Conservation (phyloP, 139 green algal species). For the Chlorella sorokiniana region DNA sequence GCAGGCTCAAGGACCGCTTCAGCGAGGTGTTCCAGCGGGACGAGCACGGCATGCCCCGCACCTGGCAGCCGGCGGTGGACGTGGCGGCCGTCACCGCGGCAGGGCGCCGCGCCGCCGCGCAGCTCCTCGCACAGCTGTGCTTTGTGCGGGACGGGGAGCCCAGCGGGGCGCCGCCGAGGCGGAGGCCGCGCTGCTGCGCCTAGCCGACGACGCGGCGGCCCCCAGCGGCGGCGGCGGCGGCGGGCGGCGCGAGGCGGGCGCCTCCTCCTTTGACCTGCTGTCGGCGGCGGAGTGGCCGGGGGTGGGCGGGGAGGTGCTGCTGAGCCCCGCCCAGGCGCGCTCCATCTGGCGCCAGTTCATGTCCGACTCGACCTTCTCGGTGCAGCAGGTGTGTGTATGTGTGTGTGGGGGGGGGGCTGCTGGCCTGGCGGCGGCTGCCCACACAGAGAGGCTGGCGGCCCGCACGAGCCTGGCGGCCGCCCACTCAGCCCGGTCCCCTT, state of each 20-base stretch:
- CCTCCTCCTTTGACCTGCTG: slow-evolving; percentile 51
- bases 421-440: background rate
- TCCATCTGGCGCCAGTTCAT: slow-evolving; percentile 77
- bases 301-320: slow-evolving; percentile 48
- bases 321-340: slow-evolving; percentile 56
- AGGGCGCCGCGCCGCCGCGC: slow-evolving; percentile 68
- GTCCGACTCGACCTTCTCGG: slow-evolving; percentile 60
- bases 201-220: background rate
- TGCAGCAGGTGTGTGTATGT: slow-evolving; percentile 68
- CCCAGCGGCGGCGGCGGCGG: slow-evolving; percentile 3
- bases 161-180: slow-evolving; percentile 8
- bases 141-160: slow-evolving; percentile 31
- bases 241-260: background rate
- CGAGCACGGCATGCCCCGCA: slow-evolving; percentile 70
- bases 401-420: background rate
- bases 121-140: slow-evolving; percentile 72
- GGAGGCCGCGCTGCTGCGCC: slow-evolving; percentile 7
- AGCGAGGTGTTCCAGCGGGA: slow-evolving; percentile 74
- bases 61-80: slow-evolving; percentile 78
- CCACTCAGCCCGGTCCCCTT: too few species aligned
- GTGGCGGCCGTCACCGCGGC: slow-evolving; percentile 62
- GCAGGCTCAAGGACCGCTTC: slow-evolving; percentile 84
- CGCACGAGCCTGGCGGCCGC: too few species aligned
- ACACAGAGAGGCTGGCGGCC: too few species aligned
- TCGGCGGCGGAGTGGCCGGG: slow-evolving; percentile 62